A percentile compares a stretch with the other conserved stretches of the same genome.
phyloP scores from a whole-genome alignment of 176 grass and related monocot species.

The Poa annua region DNA sequence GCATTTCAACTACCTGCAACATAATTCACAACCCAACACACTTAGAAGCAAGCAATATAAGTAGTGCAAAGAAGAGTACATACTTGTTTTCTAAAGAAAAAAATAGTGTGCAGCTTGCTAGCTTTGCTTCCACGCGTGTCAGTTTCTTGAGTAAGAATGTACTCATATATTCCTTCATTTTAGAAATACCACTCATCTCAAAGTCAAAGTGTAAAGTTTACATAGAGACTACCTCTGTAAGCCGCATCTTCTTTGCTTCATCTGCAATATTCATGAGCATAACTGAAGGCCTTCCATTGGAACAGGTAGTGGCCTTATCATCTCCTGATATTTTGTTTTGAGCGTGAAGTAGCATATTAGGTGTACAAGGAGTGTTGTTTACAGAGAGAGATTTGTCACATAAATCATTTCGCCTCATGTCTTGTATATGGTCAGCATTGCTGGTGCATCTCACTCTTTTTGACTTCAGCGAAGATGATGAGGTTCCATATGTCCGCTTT shows the following conservation, averaged over 20 bases:
- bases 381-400: conserved; percentile 28
- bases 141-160: conserved; percentile 19
- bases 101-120: background rate
- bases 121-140: conserved; percentile 12
- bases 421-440: conserved; percentile 37
- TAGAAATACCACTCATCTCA: background rate
- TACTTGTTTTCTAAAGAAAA: background rate
- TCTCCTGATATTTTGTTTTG: conserved; percentile 43
- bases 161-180: background rate
- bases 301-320: conserved; percentile 17
- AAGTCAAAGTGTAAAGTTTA: background rate
- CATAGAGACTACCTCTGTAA: conserved; percentile 64
- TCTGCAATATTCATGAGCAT: conserved; percentile 96
- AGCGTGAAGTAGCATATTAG: conserved; percentile 33
- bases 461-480: conserved; percentile 78
- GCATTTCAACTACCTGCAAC: conserved; percentile 67
- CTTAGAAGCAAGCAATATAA: conserved; percentile 6
- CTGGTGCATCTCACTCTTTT: conserved; percentile 74
- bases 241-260: conserved; percentile 70
- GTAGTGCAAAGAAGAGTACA: background rate
- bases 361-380: background rate
- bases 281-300: conserved; percentile 48
- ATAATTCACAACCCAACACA: conserved; percentile 8
- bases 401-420: conserved; percentile 34
- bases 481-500: conserved; percentile 61